Evolutionary conservation across 768 basidiomycete species (phyloP).

Genomic region (Lentinula aciculospora): DNA sequence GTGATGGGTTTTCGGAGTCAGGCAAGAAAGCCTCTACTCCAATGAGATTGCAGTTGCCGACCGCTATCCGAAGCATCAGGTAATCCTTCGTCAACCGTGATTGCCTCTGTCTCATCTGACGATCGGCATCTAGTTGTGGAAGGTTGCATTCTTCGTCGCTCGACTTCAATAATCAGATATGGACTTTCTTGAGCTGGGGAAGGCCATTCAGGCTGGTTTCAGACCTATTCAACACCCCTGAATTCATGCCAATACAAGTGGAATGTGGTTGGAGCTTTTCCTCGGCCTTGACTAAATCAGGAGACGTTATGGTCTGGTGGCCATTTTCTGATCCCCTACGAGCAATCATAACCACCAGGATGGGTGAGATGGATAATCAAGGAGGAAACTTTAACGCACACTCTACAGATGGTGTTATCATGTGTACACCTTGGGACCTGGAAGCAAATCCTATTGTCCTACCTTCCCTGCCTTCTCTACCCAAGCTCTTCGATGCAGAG

Average conservation of each 20-base stretch:
- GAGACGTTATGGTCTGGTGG: slow-evolving; percentile 75
- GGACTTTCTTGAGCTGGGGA: slow-evolving; percentile 77
- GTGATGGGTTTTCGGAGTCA: slow-evolving; percentile 53
- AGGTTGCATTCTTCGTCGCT: slow-evolving; percentile 65
- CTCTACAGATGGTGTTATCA: slow-evolving; percentile 38
- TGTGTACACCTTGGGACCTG: slow-evolving; percentile 58
- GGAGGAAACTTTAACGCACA: slow-evolving; percentile 26
- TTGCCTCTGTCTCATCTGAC: not conserved
- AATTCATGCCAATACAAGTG: slow-evolving; percentile 46
- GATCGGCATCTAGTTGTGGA: slow-evolving; percentile 53
- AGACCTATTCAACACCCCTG: slow-evolving; percentile 34
- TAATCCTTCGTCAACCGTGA: slow-evolving; percentile 18
- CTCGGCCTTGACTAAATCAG: slow-evolving; percentile 65
- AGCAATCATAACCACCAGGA: slow-evolving; percentile 28
- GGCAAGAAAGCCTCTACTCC: slow-evolving; percentile 48
- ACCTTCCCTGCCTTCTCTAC: slow-evolving; percentile 57
- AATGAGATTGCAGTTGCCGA: slow-evolving; percentile 52
- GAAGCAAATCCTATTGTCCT: slow-evolving; percentile 48
- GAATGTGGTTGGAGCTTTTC: slow-evolving; percentile 82
- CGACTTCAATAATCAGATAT: slow-evolving; percentile 54
- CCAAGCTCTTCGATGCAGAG: slow-evolving; percentile 33
- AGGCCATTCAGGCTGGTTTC: slow-evolving; percentile 63
- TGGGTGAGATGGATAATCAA: slow-evolving; percentile 40
- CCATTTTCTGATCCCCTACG: slow-evolving; percentile 45
- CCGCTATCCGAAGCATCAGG: slow-evolving; percentile 62